These are phyloP conservation scores for Plectosphaerella sp. DNA, from an alignment of 2,329 filamentous ascomycete species.

Conservation along the genomic window DNA sequence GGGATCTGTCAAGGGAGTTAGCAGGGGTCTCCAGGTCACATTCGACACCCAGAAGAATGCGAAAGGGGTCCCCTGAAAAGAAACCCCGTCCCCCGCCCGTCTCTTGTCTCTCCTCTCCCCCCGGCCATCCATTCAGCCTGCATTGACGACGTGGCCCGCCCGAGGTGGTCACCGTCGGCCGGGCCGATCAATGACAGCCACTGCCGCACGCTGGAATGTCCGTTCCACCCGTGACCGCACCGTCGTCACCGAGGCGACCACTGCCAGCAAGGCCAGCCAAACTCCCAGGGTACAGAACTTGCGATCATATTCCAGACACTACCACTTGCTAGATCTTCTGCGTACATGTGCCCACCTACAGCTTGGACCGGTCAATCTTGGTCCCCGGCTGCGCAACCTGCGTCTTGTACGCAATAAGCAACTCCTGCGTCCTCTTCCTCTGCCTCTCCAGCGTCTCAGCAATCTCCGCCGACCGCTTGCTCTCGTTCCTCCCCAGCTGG, in stretches of 20 bases:
- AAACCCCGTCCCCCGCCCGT: too few species aligned
- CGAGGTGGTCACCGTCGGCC: neutral
- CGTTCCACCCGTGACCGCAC: neutral
- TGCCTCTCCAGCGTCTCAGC: slow-evolving; percentile 61
- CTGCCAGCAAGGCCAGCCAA: too few species aligned
- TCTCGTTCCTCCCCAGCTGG: slow-evolving; percentile 79
- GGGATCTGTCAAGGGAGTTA: too few species aligned
- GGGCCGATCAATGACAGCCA: neutral
- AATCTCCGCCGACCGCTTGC: slow-evolving; percentile 60
- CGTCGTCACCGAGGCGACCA: neutral
- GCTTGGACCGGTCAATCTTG: slow-evolving; percentile 43
- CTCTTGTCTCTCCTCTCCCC: neutral
- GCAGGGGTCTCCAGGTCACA: too few species aligned
- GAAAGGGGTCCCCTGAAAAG: too few species aligned
- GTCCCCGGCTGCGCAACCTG: slow-evolving; percentile 44
- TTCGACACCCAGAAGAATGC: too few species aligned
- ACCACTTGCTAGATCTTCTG: too few species aligned
- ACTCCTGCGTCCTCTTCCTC: slow-evolving; percentile 57
- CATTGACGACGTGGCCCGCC: neutral
- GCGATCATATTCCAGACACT: neutral
- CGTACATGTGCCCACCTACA: slow-evolving; percentile 26
- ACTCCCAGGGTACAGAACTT: too few species aligned
- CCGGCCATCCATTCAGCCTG: neutral
- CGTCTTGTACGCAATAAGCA: slow-evolving; percentile 57
- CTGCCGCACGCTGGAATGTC: neutral